phyloP scores from a whole-genome alignment of 2,329 filamentous ascomycete species.

The Diaporthe aspalathi region DNA sequence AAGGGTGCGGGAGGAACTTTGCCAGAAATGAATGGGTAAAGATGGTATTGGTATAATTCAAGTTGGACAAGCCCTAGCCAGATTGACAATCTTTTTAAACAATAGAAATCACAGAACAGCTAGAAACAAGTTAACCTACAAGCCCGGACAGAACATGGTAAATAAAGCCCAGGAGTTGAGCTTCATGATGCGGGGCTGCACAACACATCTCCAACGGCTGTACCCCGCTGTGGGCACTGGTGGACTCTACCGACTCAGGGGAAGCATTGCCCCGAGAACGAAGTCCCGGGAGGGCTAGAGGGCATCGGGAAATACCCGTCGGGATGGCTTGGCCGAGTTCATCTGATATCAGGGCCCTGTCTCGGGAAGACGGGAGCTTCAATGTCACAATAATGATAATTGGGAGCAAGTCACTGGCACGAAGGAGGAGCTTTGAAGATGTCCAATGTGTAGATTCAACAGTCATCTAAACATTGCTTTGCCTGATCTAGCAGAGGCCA shows the following conservation, averaged over 20 bases:
- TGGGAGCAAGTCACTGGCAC: not conserved
- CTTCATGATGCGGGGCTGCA: constrained; percentile 30
- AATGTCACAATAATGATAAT: not conserved
- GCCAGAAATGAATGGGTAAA: not conserved
- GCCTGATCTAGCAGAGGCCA: constrained; percentile 42
- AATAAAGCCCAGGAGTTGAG: constrained; percentile 16
- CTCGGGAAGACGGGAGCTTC: constrained; percentile 5
- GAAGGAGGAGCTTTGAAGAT: constrained; percentile 12
- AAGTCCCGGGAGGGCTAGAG: not conserved
- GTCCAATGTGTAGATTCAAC: constrained; percentile 63
- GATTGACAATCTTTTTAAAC: not conserved
- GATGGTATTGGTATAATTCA: not conserved
- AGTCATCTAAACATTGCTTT: constrained; percentile 59
- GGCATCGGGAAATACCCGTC: constrained; percentile 10
- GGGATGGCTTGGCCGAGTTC: not conserved
- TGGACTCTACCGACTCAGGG: constrained; percentile 31
- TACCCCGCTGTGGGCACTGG: constrained; percentile 34
- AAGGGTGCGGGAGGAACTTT: not conserved
- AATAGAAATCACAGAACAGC: not conserved
- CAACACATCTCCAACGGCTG: not conserved
- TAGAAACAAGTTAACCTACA: not conserved
- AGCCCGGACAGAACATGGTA: not conserved
- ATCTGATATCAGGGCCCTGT: constrained; percentile 14
- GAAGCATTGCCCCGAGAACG: constrained; percentile 23
- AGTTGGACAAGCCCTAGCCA: not conserved